These are phyloP conservation scores for Fusarium sp. DNA, from an alignment of 2,329 filamentous ascomycete species.

Conservation along the genomic window DNA sequence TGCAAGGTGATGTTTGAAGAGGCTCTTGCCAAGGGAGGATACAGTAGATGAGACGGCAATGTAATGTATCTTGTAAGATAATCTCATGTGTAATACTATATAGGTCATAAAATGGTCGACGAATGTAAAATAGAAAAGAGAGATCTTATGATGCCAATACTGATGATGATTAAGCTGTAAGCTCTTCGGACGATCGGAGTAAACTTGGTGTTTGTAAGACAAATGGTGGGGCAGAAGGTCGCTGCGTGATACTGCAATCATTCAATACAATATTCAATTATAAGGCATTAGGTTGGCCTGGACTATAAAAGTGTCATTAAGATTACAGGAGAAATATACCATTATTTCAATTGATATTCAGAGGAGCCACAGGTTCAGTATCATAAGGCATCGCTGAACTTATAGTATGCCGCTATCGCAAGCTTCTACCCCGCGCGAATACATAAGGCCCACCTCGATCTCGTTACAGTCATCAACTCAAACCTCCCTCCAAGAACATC, in stretches of 20 bases:
- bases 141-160: slow-evolving; percentile 2
- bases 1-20: slow-evolving; percentile 84
- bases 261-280: background rate
- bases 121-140: slow-evolving; percentile 26
- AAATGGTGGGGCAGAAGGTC: slow-evolving; percentile 22
- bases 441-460: slow-evolving; percentile 24
- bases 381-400: no score
- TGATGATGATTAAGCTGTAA: background rate
- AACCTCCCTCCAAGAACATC: background rate
- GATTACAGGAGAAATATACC: no score
- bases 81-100: slow-evolving; percentile 32
- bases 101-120: slow-evolving; percentile 27
- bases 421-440: slow-evolving; percentile 34
- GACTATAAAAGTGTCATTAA: background rate
- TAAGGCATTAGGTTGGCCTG: no score
- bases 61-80: slow-evolving; percentile 32
- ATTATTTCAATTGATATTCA: no score
- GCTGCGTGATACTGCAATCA: slow-evolving; percentile 10
- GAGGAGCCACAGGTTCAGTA: no score
- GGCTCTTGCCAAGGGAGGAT: slow-evolving; percentile 59
- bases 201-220: background rate
- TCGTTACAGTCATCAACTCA: slow-evolving; percentile 3
- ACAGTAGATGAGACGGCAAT: slow-evolving; percentile 31
- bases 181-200: slow-evolving; percentile 16
- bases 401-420: slow-evolving; percentile 30